These are phyloP conservation scores for Inonotus hispidus DNA, from an alignment of 1,284 basidiomycete genomes.

Conservation along the genomic window DNA sequence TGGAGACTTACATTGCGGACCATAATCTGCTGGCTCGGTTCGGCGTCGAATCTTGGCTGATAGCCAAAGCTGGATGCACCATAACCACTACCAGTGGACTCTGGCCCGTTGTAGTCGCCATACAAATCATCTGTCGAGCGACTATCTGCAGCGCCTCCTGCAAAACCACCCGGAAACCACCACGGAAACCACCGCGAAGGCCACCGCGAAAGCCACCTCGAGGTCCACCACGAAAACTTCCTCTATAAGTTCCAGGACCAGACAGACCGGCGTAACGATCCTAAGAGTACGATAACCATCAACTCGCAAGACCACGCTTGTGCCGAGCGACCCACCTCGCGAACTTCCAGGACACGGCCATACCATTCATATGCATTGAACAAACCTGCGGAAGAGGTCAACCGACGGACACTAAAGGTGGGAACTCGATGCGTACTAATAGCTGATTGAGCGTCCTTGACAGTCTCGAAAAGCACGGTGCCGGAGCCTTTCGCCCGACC, in stretches of 20 bases:
- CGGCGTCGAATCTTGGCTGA: slow-evolving; percentile 42
- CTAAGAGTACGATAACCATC: slow-evolving; percentile 31
- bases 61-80: slow-evolving; percentile 33
- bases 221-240: slow-evolving; percentile 51
- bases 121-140: slow-evolving; percentile 78
- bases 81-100: slow-evolving; percentile 38
- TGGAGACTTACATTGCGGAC: slow-evolving; percentile 85
- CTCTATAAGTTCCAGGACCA: slow-evolving; percentile 59
- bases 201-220: slow-evolving; percentile 60
- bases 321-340: slow-evolving; percentile 57
- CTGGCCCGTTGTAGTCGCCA: slow-evolving; percentile 77
- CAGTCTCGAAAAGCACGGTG: slow-evolving; percentile 90
- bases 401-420: not conserved
- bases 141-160: slow-evolving; percentile 46
- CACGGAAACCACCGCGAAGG: slow-evolving; percentile 43
- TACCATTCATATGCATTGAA: slow-evolving; percentile 95
- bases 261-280: slow-evolving; percentile 85
- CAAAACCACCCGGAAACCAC: slow-evolving; percentile 47
- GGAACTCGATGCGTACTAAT: slow-evolving; percentile 58
- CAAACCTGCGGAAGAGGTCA: slow-evolving; percentile 53
- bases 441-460: slow-evolving; percentile 86
- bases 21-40: slow-evolving; percentile 95
- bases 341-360: slow-evolving; percentile 86
- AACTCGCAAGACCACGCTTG: not conserved
- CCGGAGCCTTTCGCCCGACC: slow-evolving; percentile 92